Evolutionary conservation across 441 rosid genomes (phyloP).

Genomic region (Bocquillonia castaneifolia): DNA sequence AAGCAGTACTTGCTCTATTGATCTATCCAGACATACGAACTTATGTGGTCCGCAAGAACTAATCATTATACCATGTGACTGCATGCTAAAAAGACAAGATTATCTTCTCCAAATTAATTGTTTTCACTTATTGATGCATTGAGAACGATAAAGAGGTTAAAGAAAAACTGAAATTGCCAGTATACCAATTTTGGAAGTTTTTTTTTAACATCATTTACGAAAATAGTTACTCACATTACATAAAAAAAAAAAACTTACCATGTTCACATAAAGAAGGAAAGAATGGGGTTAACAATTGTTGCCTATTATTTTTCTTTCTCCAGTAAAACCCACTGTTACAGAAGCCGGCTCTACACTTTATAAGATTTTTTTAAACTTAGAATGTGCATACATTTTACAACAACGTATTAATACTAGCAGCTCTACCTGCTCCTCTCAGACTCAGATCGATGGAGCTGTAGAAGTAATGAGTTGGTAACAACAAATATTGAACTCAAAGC

Average conservation of each 20-base stretch:
- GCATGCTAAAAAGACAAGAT: too few species aligned
- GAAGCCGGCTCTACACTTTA: not conserved
- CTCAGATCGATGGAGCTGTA: conserved; percentile 57
- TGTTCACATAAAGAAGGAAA: not conserved
- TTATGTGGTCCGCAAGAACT: too few species aligned
- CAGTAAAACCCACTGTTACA: not conserved
- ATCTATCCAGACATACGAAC: too few species aligned
- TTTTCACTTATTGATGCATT: not conserved
- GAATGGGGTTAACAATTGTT: not conserved
- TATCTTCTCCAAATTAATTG: too few species aligned
- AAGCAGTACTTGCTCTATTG: too few species aligned
- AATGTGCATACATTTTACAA: too few species aligned
- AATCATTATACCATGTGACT: too few species aligned
- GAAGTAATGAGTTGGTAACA: conserved; percentile 79
- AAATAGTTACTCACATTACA: not conserved
- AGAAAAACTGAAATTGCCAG: too few species aligned
- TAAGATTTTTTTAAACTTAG: too few species aligned
- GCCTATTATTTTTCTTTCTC: not conserved
- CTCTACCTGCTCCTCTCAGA: conserved; percentile 33
- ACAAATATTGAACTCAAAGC: conserved; percentile 83
- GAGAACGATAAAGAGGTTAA: not conserved
- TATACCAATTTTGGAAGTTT: not conserved
- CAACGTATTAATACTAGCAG: not conserved
- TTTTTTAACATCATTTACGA: not conserved
- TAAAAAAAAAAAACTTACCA: not conserved